Base-by-base conservation (phyloP, 495 filamentous ascomycete genomes). In the Astrothelium macrocarpum region DNA sequence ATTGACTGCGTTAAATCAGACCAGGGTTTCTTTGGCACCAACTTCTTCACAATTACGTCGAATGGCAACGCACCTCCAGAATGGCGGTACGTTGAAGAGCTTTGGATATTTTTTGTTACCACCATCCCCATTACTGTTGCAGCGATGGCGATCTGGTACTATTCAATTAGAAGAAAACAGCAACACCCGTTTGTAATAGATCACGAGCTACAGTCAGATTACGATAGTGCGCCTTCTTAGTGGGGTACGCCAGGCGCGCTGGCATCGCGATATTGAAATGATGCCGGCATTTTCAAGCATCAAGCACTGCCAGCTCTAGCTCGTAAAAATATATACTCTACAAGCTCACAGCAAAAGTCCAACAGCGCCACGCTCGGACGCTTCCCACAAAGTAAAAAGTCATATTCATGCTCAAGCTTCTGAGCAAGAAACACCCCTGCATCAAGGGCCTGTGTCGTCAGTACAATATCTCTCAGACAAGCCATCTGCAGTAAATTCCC, bases 31-130 rank as follows among this genome's bases (percentile, higher is more conserved):
- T 56, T 56, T 20, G 49, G 49, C 20, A 56, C 49, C 25, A 56
- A 56, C 25, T 56, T 56, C 49, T 56, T 56, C 49, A 56, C 49
- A n/a, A 56, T 56, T 25, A 28, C 49, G 5, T 29, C 49, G 49
- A 56, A 56, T 25, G 49, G 49, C 25, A 11, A 12, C 25, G 49
- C 20, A 29, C 10, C 49, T 56, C 49, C 49, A 16, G 23, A 56
- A 7, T 56, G 20, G 49, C 20, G 25, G 23, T 56, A 28, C 25
- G 49, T 56, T 29, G 25, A 20, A 7, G 49, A 56, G 25, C 49
- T 56, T 26, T 56, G 49, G 49, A 56, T 56, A n/a, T 56, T 56
- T 25, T 56, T 56, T 20, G 49, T 20, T 29, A 25, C 29, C 23
- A 56, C 49, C 7, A 25, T 4, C 3, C 49, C 49, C 7, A 29